Evolutionary conservation across 495 filamentous ascomycete species (phyloP).

Genomic region (Neurospora terricola): DNA sequence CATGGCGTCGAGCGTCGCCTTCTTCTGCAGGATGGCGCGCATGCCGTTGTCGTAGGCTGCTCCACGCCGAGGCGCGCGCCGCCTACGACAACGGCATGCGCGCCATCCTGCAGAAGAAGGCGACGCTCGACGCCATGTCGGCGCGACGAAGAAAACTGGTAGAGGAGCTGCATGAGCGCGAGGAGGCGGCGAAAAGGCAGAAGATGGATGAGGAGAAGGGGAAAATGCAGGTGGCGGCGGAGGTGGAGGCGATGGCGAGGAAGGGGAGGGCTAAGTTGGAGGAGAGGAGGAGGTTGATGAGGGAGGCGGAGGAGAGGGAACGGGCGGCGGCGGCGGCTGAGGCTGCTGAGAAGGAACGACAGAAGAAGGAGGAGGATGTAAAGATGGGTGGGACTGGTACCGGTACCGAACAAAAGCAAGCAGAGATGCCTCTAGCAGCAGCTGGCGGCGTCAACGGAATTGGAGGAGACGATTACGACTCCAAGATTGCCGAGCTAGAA

Average conservation of each 20-base stretch:
- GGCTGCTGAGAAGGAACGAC: slow-evolving; percentile 9
- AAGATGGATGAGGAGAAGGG: slow-evolving; percentile 3
- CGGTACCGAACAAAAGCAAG: not conserved
- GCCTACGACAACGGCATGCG: slow-evolving; percentile 32
- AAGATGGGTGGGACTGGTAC: not conserved
- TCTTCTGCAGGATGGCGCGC: no score
- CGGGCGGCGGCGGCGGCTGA: not conserved
- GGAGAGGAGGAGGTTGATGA: slow-evolving; percentile 24
- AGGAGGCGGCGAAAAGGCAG: slow-evolving; percentile 20
- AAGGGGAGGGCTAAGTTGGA: slow-evolving; percentile 20
- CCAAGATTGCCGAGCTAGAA: slow-evolving; percentile 32
- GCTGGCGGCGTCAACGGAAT: not conserved
- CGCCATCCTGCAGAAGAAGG: slow-evolving; percentile 28
- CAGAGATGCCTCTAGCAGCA: not conserved
- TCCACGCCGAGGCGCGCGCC: slow-evolving; percentile 26
- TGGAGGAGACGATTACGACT: slow-evolving; percentile 22
- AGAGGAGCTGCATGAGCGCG: slow-evolving; percentile 29
- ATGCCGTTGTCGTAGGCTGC: no score
- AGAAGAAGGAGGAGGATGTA: slow-evolving; percentile 1
- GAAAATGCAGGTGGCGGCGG: slow-evolving; percentile 6
- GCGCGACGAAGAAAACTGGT: slow-evolving; percentile 23
- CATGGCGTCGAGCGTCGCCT: no score
- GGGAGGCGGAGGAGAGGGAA: slow-evolving; percentile 34
- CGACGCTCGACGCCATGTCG: slow-evolving; percentile 16
- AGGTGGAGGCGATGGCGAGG: slow-evolving; percentile 14